Evolutionary conservation across 1,284 basidiomycete species (phyloP).

Genomic region (Ganoderma resinaceum): DNA sequence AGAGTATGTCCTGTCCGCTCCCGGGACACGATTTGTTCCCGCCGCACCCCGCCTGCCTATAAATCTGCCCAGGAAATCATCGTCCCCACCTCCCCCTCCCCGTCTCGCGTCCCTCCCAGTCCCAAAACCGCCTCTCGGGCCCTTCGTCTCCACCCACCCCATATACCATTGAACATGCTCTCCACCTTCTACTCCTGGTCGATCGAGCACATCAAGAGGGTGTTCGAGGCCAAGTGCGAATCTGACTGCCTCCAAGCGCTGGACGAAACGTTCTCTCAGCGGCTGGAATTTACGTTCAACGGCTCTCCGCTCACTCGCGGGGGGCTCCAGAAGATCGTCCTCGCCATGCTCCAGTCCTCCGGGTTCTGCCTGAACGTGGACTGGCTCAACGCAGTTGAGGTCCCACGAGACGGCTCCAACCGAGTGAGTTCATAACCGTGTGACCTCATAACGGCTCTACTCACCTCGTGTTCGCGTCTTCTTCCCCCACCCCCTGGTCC

Average conservation of each 20-base stretch:
- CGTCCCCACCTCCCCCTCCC: constrained; percentile 2
- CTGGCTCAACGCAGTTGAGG: constrained; percentile 57
- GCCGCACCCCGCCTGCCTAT: constrained; percentile 17
- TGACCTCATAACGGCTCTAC: constrained; percentile 16
- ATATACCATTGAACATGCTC: constrained; percentile 37
- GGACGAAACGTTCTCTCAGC: constrained; percentile 52
- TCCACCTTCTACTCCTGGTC: constrained; percentile 61
- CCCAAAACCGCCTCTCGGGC: background rate
- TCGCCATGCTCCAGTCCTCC: constrained; percentile 51
- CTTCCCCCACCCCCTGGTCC: background rate
- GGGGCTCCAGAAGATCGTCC: constrained; percentile 52
- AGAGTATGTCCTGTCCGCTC: constrained; percentile 13
- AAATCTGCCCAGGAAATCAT: constrained; percentile 18
- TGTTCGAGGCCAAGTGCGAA: constrained; percentile 59
- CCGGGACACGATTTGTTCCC: constrained; percentile 4
- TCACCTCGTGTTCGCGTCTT: constrained; percentile 10
- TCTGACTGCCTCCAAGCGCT: constrained; percentile 52
- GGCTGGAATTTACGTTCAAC: constrained; percentile 52
- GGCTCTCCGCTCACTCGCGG: constrained; percentile 49
- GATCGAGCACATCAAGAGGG: constrained; percentile 51
- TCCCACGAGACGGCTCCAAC: constrained; percentile 49
- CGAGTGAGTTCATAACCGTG: constrained; percentile 44
- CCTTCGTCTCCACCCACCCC: constrained; percentile 3
- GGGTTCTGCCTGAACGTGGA: constrained; percentile 50
- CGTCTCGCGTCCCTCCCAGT: background rate